Conservation (phyloP, 179 eudicot genomes). For the Drosera spatulata region DNA sequence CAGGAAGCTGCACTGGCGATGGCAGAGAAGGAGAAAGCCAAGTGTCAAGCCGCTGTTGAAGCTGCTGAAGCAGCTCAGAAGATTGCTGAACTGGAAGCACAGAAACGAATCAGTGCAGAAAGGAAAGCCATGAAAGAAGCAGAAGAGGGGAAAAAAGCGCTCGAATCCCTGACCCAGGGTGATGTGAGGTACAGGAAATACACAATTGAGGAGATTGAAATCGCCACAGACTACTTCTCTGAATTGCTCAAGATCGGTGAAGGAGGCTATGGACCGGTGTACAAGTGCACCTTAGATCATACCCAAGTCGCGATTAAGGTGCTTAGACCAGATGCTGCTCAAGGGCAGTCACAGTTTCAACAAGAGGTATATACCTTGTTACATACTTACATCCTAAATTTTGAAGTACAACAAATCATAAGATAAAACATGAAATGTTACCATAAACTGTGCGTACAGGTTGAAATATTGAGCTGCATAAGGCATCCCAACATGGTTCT, state of each 20-base stretch:
- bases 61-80: conserved; percentile 39
- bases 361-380: conserved; percentile 21
- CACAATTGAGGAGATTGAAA: conserved; percentile 22
- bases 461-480: conserved; percentile 34
- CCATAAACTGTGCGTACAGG: conserved; percentile 8
- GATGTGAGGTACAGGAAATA: conserved; percentile 17
- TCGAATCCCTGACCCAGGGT: neutral
- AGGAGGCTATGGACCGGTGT: no score
- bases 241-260: conserved; percentile 26
- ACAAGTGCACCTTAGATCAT: no score
- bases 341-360: conserved; percentile 36
- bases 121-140: neutral
- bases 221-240: conserved; percentile 32
- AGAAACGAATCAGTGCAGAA: conserved; percentile 10
- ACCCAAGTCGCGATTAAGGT: no score
- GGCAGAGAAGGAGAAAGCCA: conserved; percentile 35
- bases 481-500: conserved; percentile 44
- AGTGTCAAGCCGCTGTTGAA: conserved; percentile 33
- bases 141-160: conserved; percentile 12
- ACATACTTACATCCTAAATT: neutral
- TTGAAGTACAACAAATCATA: neutral
- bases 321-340: conserved; percentile 4
- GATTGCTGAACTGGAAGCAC: conserved; percentile 34
- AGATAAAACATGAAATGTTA: neutral
- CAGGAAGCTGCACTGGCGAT: conserved; percentile 32